Base-by-base conservation (phyloP, 352 stramenopile species). In the Thalassiosira gravida region DNA sequence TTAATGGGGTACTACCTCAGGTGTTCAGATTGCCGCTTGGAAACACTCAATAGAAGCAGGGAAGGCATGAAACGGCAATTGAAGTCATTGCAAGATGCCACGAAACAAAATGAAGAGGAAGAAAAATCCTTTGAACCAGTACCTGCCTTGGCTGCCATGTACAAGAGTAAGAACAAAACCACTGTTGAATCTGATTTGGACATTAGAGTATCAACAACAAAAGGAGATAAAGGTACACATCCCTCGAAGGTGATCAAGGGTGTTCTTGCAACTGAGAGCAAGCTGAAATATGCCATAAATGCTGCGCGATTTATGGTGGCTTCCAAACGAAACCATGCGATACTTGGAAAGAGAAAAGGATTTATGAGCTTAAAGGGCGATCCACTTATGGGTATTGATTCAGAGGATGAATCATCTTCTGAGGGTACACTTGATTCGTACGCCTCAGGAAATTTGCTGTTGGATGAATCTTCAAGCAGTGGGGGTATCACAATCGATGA, bases 1-100 rank as follows among this genome's bases (percentile, higher is more conserved):
- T 67, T 95, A 20, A 49, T 95, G 18, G 67, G 87, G 16, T 94
- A 95, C 61, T 89, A 89, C 63, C 42, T 83, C 16, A 69, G 91
- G 27, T 78, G 91, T 27, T 90, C 86, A 56, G 81, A 93, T 72
- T 53, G 56, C 14, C 80, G 82, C 30, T 73, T 94, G 30, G 55
- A 78, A 69, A 69, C 69, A 25, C 67, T 87, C 0, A 55, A 11
- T 14, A 78, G 64, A 44, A 83, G 66, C 42, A 83, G 74, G 46
- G 30, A 67, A 44, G 80, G 69, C 32, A 79, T 87, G 74, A 76
- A 74, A 24, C 42, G 62, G 11, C 80, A 87, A 35, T 65, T 87
- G 49, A 82, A 76, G 59, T 52, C 42, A 55, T 56, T 86, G 11
- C 65, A 76, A 46, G 73, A 77, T 47, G 53, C 55, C 59, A 49